Conservation (phyloP, 2,329 filamentous ascomycete species). For the Grosmannia serpens region DNA sequence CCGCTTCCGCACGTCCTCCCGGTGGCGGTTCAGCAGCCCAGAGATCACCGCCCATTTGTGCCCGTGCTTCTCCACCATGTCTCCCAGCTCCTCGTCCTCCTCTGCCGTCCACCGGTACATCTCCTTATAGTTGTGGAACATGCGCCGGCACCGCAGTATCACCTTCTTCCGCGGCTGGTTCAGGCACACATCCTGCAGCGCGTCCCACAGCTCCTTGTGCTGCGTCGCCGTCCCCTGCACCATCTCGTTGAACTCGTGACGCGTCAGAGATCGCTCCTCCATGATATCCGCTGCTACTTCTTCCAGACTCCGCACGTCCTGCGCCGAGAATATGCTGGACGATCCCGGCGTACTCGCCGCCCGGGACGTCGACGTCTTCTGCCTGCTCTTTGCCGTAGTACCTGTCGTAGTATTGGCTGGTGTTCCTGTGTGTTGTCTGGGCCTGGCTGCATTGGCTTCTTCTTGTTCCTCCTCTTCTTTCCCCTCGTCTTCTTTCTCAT, state of each 20-base stretch:
- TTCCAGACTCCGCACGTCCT: conserved; percentile 29
- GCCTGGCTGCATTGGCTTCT: neutral
- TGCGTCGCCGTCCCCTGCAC: conserved; percentile 19
- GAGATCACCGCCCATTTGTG: conserved; percentile 53
- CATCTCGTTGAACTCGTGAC: conserved; percentile 35
- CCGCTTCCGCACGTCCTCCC: conserved; percentile 56
- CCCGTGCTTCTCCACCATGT: conserved; percentile 33
- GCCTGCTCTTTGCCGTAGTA: neutral
- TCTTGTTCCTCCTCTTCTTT: neutral
- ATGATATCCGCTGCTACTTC: conserved; percentile 33
- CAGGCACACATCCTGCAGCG: conserved; percentile 35
- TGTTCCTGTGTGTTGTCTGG: neutral
- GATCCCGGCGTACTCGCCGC: neutral
- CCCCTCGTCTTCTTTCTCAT: neutral
- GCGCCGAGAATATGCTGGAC: conserved; percentile 27
- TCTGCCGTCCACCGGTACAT: conserved; percentile 48
- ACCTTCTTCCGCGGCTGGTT: conserved; percentile 40
- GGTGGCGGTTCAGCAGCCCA: conserved; percentile 49
- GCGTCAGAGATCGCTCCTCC: conserved; percentile 28
- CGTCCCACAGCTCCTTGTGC: conserved; percentile 36
- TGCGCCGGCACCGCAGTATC: conserved; percentile 45
- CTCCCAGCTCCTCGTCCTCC: conserved; percentile 42
- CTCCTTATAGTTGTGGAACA: conserved; percentile 53
- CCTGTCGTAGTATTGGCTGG: neutral
- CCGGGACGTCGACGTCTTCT: conserved; percentile 11